A percentile compares a stretch with the other conserved stretches of the same genome.
phyloP scores from a whole-genome alignment of 108 stramenopile genomes.

The Parietichytrium sp. region DNA sequence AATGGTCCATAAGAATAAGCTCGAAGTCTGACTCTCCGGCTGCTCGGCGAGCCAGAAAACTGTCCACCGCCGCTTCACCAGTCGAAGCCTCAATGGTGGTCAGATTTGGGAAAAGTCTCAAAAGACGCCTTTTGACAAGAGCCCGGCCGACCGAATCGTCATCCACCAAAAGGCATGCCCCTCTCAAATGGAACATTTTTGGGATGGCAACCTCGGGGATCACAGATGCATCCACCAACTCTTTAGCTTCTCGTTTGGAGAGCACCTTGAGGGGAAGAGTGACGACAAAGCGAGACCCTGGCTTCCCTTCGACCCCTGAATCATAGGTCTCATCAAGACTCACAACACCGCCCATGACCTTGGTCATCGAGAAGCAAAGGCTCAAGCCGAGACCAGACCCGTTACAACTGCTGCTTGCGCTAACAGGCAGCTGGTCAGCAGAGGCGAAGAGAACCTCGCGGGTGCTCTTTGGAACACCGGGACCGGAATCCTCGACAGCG shows the following conservation, averaged over 20 bases:
- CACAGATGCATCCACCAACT: not conserved
- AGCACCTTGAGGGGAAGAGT: no score
- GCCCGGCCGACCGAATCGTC: not conserved
- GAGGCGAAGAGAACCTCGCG: not conserved
- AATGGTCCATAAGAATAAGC: constrained; percentile 11
- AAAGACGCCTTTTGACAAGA: not conserved
- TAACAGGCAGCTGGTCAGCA: no score
- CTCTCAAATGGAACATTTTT: not conserved
- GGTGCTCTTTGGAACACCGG: not conserved
- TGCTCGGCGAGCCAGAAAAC: not conserved
- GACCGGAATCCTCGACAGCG: constrained; percentile 9
- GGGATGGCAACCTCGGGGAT: not conserved
- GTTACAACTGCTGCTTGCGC: no score
- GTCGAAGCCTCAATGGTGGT: not conserved
- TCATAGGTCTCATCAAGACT: not conserved
- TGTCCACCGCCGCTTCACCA: not conserved
- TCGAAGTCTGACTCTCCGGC: no score
- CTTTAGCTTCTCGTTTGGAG: not conserved
- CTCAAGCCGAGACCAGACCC: not conserved
- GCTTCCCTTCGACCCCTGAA: not conserved
- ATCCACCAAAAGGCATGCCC: not conserved
- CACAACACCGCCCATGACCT: not conserved
- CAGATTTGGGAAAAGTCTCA: not conserved
- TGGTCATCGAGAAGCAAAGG: not conserved
- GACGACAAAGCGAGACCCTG: not conserved